A percentile compares a stretch with the other conserved stretches of the same genome.
Conservation (phyloP, 306 rosid genomes). For the peach (Prunus persica) region DNA sequence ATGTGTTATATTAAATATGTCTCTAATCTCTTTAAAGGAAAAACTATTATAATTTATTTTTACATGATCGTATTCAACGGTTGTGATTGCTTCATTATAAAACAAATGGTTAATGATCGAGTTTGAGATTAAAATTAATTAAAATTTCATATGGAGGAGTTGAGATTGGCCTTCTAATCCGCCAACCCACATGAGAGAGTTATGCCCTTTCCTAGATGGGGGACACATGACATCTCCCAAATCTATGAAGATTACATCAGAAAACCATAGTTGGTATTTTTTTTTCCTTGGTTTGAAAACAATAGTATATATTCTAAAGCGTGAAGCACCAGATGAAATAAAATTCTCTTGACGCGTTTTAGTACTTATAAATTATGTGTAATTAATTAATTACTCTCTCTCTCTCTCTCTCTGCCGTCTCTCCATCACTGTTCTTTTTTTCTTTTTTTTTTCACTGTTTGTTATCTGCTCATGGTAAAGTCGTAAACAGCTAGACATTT, state of each 20-base stretch:
- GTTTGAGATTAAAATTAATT: neutral
- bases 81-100: too few relatives aligned
- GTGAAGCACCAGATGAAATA: slow-evolving; percentile 1
- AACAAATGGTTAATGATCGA: neutral
- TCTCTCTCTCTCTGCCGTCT: neutral
- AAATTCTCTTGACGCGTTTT: slow-evolving; percentile 18
- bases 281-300: neutral
- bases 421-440: neutral
- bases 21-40: too few relatives aligned
- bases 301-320: neutral
- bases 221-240: neutral
- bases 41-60: too few relatives aligned
- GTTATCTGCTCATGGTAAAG: neutral
- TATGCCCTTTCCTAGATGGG: neutral
- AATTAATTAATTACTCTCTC: too few relatives aligned
- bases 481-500: neutral
- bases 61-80: too few relatives aligned
- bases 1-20: too few relatives aligned
- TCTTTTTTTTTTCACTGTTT: too few relatives aligned
- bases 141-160: neutral
- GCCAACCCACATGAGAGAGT: neutral
- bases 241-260: neutral
- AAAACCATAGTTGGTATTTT: neutral
- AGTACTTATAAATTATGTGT: neutral
- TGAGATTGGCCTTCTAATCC: neutral